Evolutionary conservation across 257 asterid genomes (phyloP).

Genomic region (Eustoma russellianum): DNA sequence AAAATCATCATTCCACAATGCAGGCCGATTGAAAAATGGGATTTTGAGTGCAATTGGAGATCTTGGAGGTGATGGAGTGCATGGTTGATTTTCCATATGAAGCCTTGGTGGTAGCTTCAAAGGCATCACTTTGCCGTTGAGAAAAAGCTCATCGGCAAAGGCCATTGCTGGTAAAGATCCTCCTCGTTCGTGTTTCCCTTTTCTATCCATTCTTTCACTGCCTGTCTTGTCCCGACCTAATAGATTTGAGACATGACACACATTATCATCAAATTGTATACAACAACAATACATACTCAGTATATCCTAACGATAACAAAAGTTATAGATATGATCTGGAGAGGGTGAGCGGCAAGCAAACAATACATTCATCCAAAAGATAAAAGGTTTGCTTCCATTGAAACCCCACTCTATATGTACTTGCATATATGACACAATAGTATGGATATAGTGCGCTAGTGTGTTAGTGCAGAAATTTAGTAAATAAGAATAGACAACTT

Average conservation of each 20-base stretch:
- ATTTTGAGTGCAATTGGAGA: slow-evolving; percentile 38
- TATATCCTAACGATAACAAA: no score
- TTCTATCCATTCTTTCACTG: not conserved
- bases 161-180: slow-evolving; percentile 52
- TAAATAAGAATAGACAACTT: no score
- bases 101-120: slow-evolving; percentile 72
- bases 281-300: no score
- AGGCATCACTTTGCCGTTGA: slow-evolving; percentile 59
- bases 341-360: no score
- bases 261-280: slow-evolving; percentile 10
- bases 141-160: slow-evolving; percentile 60
- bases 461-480: no score
- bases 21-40: slow-evolving; percentile 34
- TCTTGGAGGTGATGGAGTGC: slow-evolving; percentile 30
- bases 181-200: slow-evolving; percentile 16
- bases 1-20: slow-evolving; percentile 39
- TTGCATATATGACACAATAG: no score
- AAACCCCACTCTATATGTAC: no score
- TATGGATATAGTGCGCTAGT: no score
- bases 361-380: no score
- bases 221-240: not conserved
- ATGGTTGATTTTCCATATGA: slow-evolving; percentile 18
- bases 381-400: no score
- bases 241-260: not conserved
- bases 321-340: no score